Base-by-base conservation (phyloP, 768 basidiomycete genomes). In the Infundibulicybe gibba region DNA sequence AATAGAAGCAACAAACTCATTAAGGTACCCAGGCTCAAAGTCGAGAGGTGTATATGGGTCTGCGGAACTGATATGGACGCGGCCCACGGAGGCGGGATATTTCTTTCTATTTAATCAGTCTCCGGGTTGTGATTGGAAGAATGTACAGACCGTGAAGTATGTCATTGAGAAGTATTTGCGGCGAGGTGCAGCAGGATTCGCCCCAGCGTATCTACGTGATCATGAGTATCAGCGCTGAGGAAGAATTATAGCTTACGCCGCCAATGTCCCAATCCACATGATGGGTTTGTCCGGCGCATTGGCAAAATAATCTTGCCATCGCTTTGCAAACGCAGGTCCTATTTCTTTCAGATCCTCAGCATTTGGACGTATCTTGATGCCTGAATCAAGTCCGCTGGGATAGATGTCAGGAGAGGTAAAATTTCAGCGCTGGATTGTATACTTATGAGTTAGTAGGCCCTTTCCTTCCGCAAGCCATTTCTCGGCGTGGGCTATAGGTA, bases 391-490 rank as follows among this genome's bases (percentile, higher is more conserved):
- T 2, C 66, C 77, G 51, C 80, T 83, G 52, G 11, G 44, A 6
- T 30, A 37, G 19, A 33, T 2, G 10, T 30, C 38, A 11, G 6
- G 14, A 19, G 21, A 21, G 13, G 19, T 30, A 54, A 44, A 8
- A 42, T 41, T 19, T 39, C 25, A 3, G 12, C 16, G n/a, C 10
- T 3, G 35, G 6, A 14, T 25, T 25, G 25, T 8, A 25, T 25
- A 83, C 85, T 79, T 85, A 51, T 76, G 70, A 1, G 79, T 69
- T 53, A 85, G 65, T 35, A 76, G 55, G 2, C 81, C 80, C 30
- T 57, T 67, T 0, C 77, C 80, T 0, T 57, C 56, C 25, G 55
- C 52, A 2, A 39, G 43, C 68, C 69, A 73, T 30, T 57, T 47
- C 8, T 64, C 52, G 20, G 53, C 49, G 42, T 55, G 43, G 9